Conservation (phyloP, 2,329 filamentous ascomycete genomes). For the Ceratocystis eucalypticola region DNA sequence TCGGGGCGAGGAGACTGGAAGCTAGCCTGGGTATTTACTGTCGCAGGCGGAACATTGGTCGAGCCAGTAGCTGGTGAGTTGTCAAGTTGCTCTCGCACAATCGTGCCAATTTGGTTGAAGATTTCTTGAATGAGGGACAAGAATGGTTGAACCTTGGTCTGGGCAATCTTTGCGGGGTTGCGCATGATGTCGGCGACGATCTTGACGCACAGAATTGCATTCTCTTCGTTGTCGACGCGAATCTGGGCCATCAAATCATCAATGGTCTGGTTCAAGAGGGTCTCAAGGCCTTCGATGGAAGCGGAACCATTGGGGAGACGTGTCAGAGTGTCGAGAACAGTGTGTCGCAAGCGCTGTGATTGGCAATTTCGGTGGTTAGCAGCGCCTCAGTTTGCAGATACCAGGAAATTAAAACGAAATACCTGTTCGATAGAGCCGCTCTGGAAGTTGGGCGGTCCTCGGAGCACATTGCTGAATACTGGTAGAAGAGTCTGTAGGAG, state of each 20-base stretch:
- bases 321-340: slow-evolving; percentile 86
- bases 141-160: slow-evolving; percentile 72
- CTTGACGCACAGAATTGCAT: slow-evolving; percentile 96
- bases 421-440: slow-evolving; percentile 85
- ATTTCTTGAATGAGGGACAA: slow-evolving; percentile 86
- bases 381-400: neutral
- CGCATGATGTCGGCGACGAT: slow-evolving; percentile 94
- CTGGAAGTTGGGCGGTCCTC: slow-evolving; percentile 77
- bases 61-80: slow-evolving; percentile 46
- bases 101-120: slow-evolving; percentile 86
- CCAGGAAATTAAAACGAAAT: slow-evolving; percentile 23
- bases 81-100: slow-evolving; percentile 91
- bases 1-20: slow-evolving; percentile 82
- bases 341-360: slow-evolving; percentile 70
- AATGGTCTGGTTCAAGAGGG: slow-evolving; percentile 75
- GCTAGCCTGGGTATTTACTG: slow-evolving; percentile 46
- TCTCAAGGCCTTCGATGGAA: slow-evolving; percentile 69
- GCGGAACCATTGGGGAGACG: slow-evolving; percentile 59
- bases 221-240: slow-evolving; percentile 90
- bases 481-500: slow-evolving; percentile 86
- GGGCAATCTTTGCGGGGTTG: slow-evolving; percentile 72
- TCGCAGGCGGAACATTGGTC: slow-evolving; percentile 45
- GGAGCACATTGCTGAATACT: slow-evolving; percentile 72
- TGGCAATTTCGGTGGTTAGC: slow-evolving; percentile 22
- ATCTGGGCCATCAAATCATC: slow-evolving; percentile 83